phyloP scores from a whole-genome alignment of 306 rosid species.

The Herpetospermum pedunculosum region DNA sequence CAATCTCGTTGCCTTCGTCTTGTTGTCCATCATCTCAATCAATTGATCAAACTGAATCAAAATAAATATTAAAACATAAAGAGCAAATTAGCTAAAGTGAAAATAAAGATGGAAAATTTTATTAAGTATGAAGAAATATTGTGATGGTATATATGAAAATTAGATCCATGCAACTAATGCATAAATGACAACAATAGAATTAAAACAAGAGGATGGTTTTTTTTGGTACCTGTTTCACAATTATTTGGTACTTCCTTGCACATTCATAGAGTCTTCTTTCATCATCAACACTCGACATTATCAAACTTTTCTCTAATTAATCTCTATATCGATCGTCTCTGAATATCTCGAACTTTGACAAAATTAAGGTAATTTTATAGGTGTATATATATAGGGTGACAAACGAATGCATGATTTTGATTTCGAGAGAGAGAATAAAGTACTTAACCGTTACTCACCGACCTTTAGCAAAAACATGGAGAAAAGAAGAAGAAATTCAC shows the following conservation, averaged over 20 bases:
- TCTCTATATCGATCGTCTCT: neutral
- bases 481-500: neutral
- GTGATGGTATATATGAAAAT: neutral
- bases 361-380: neutral
- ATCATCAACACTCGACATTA: conserved; percentile 28
- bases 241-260: conserved; percentile 18
- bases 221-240: conserved; percentile 19
- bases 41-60: conserved; percentile 28
- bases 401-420: neutral
- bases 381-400: neutral
- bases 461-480: neutral
- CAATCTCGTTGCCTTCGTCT: neutral
- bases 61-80: neutral
- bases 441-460: neutral
- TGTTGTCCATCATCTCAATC: conserved; percentile 20
- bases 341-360: neutral
- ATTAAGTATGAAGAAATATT: neutral
- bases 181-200: too few relatives aligned
- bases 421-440: neutral
- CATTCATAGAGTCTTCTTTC: conserved; percentile 23
- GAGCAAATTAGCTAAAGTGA: neutral
- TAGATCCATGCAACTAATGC: neutral
- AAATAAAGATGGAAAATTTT: neutral
- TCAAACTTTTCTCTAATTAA: neutral
- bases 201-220: neutral